Percentiles rank a stretch among this genome's conserved stretches.
Conservation (phyloP, 2,329 filamentous ascomycete species). For the Hymenotorrendiella dingleyae region DNA sequence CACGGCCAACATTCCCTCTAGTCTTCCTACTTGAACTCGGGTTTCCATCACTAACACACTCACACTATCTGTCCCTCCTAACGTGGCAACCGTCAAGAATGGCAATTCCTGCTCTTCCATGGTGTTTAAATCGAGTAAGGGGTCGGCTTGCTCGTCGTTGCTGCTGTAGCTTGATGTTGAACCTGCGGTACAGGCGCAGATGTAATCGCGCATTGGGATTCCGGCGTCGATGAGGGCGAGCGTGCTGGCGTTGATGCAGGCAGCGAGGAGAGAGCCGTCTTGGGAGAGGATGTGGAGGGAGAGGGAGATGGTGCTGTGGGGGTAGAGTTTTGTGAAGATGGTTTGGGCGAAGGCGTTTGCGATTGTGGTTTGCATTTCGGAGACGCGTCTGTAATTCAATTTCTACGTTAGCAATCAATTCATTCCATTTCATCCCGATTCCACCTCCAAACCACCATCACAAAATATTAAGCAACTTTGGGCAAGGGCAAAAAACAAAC, state of each 20-base stretch:
- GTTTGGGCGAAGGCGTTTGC: constrained; percentile 69
- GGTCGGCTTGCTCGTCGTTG: constrained; percentile 66
- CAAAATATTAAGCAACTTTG: too few species aligned
- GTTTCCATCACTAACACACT: constrained; percentile 81
- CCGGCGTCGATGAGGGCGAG: constrained; percentile 91
- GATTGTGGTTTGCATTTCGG: constrained; percentile 76
- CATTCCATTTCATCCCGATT: not conserved
- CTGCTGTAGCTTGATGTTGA: constrained; percentile 62
- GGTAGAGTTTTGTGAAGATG: constrained; percentile 82
- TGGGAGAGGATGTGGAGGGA: constrained; percentile 82
- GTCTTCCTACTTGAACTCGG: constrained; percentile 69
- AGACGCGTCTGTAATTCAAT: constrained; percentile 54
- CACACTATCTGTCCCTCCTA: constrained; percentile 69
- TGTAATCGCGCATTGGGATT: constrained; percentile 89
- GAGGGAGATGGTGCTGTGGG: constrained; percentile 77
- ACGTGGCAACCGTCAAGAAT: constrained; percentile 77
- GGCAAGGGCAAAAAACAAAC: constrained; percentile 45
- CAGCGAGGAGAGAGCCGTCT: constrained; percentile 84
- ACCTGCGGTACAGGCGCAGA: constrained; percentile 82
- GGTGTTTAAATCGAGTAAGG: constrained; percentile 71
- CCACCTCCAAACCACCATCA: too few species aligned
- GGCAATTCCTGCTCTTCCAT: constrained; percentile 85
- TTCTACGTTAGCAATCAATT: not conserved
- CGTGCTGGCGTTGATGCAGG: constrained; percentile 84
- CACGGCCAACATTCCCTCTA: constrained; percentile 91